phyloP scores from a whole-genome alignment of 257 asterid species.

The Handroanthus guayacan region DNA sequence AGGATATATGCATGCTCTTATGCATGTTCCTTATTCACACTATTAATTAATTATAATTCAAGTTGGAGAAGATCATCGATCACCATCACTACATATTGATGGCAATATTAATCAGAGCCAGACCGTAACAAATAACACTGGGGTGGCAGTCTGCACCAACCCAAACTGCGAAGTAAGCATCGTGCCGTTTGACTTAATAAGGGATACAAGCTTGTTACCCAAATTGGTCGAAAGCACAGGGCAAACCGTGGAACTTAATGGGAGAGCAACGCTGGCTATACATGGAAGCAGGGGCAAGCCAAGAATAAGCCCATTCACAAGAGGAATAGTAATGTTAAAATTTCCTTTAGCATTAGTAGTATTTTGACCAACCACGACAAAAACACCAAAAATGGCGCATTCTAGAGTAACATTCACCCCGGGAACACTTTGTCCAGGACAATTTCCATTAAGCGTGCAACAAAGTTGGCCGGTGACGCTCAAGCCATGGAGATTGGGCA shows the following conservation, averaged over 20 bases:
- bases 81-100: no score
- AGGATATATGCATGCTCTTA: no score
- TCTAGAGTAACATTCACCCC: neutral
- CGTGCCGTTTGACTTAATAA: neutral
- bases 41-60: no score
- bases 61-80: no score
- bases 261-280: neutral
- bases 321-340: neutral
- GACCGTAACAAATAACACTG: neutral
- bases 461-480: neutral
- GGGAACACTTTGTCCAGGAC: neutral
- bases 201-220: neutral
- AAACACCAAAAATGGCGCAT: neutral
- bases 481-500: neutral
- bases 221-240: neutral
- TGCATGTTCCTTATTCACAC: no score
- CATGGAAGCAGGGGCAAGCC: neutral
- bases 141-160: neutral
- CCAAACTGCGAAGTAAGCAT: neutral
- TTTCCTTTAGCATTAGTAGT: neutral
- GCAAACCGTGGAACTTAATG: neutral
- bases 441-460: conserved; percentile 5
- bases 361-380: neutral
- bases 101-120: neutral
- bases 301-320: neutral